Conservation (phyloP, 495 filamentous ascomycete species). For the Penicillium arizonense region DNA sequence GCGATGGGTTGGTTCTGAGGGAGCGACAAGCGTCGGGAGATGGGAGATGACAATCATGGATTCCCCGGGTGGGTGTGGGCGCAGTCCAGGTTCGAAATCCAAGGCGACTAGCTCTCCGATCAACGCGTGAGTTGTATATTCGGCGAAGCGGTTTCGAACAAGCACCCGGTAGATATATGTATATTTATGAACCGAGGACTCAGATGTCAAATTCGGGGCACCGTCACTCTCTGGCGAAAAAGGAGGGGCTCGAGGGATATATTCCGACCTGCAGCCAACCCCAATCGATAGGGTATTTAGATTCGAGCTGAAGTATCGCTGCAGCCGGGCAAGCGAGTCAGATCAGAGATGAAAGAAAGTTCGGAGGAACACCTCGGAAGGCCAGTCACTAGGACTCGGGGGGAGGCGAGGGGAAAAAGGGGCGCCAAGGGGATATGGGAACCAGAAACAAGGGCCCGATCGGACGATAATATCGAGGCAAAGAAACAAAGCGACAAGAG, state of each 20-base stretch:
- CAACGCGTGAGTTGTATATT: neutral
- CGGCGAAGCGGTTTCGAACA: neutral
- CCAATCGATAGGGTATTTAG: slow-evolving; percentile 47
- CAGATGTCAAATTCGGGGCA: slow-evolving; percentile 10
- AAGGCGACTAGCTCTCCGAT: neutral
- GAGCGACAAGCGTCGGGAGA: slow-evolving; percentile 30
- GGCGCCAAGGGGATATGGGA: slow-evolving; percentile 18
- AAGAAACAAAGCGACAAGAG: slow-evolving; percentile 4
- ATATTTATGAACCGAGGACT: neutral
- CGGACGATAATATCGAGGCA: neutral
- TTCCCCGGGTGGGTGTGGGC: slow-evolving; percentile 61
- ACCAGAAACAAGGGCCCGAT: slow-evolving; percentile 2
- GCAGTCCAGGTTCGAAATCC: slow-evolving; percentile 37
- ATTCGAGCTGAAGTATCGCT: slow-evolving; percentile 56
- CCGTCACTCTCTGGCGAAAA: slow-evolving; percentile 13
- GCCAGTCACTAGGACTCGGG: slow-evolving; percentile 22
- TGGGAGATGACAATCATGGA: slow-evolving; percentile 34
- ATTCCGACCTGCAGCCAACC: slow-evolving; percentile 14
- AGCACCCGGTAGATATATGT: neutral
- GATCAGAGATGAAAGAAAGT: slow-evolving; percentile 19
- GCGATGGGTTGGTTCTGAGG: slow-evolving; percentile 15
- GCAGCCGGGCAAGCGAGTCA: slow-evolving; percentile 37
- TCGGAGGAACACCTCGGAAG: slow-evolving; percentile 15
- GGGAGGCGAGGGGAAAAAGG: slow-evolving; percentile 7
- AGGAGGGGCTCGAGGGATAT: slow-evolving; percentile 4